Evolutionary conservation across 208 protist species (phyloP), one percentile per base, ranked within the genome.

Genomic region (Leishmania tarentolae): DNA sequence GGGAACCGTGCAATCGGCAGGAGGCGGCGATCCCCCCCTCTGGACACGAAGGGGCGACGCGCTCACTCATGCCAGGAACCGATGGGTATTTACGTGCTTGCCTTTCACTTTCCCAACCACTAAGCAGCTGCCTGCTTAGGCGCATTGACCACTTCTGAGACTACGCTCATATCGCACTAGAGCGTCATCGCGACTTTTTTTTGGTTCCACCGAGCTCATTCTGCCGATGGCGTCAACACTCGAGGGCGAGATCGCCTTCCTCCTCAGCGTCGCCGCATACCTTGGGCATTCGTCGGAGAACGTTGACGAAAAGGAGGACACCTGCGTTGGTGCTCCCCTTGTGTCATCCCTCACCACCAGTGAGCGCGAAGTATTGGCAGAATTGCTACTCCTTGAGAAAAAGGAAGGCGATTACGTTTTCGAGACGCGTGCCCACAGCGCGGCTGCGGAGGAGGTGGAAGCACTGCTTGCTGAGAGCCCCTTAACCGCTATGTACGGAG

Each of bases 311-410:
- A 35, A 65, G 40, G 56, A 61, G 52, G 74, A 52, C 42, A 56
- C 17, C 24, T 21, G 40, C 74, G 13, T 35, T 37, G 56, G n/a
- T 17, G 35, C 56, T 1, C 47, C 56, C 6, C 37, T 24, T 19
- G 37, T 76, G 17, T 66, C 77, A 0, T 46, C 63, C 3, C 40
- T 79, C 28, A 72, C 76, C 1, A 46, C 46, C 44, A 79, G 42
- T 5, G 82, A 86, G 78, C 57, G 46, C 0, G 78, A 82, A 7
- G 82, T 86, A 6, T 76, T 86, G 44, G 56, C 52, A 17, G 82
- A 86, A 75, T 61, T 86, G 35, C 74, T 82, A 17, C 82, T 86
- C 2, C 79, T 76, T 5, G 82, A 86, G 47, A 81, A 79, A 7
- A 63, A 76, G 6, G 63, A 57, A 5, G 24, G 47, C 4, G 82